Conservation (phyloP, 2,329 filamentous ascomycete species). For the Fusarium illudens region DNA sequence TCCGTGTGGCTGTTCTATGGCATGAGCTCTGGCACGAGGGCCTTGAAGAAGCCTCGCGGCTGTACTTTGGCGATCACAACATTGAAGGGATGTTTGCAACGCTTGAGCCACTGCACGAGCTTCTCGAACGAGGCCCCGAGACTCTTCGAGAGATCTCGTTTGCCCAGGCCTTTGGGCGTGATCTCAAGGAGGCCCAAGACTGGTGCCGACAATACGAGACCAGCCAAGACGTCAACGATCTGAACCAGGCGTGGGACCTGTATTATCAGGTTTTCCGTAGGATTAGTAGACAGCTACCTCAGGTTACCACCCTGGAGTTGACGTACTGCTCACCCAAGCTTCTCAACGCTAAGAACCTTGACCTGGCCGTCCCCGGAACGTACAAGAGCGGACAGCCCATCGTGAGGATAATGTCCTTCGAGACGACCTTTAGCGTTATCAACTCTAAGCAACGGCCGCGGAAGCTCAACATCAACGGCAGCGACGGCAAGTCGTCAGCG, state of each 20-base stretch:
- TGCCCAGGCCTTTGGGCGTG: constrained; percentile 94
- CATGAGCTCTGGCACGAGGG: constrained; percentile 99
- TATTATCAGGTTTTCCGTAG: constrained; percentile 99
- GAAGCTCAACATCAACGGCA: constrained; percentile 87
- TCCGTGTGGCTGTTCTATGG: constrained; percentile 96
- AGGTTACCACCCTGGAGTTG: constrained; percentile 90
- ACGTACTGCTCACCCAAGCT: constrained; percentile 97
- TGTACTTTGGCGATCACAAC: constrained; percentile 98
- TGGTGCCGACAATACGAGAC: constrained; percentile 94
- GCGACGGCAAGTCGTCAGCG: constrained; percentile 86
- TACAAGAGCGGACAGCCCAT: constrained; percentile 83
- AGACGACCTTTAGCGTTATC: constrained; percentile 89
- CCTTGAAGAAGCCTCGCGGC: constrained; percentile 91
- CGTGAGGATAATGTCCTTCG: constrained; percentile 87
- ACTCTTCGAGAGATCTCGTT: constrained; percentile 97
- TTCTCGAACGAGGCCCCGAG: constrained; percentile 89
- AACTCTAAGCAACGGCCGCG: constrained; percentile 96
- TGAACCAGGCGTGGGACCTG: constrained; percentile 98
- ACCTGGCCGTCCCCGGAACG: constrained; percentile 94
- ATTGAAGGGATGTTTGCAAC: constrained; percentile 97
- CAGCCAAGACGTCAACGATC: constrained; percentile 89
- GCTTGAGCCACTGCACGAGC: constrained; percentile 87
- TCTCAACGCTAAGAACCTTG: constrained; percentile 83
- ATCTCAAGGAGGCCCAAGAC: constrained; percentile 92
- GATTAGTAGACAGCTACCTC: constrained; percentile 91